These are phyloP conservation scores for Strobilomyces dryophilus DNA, from an alignment of 768 basidiomycete genomes.

Conservation along the genomic window DNA sequence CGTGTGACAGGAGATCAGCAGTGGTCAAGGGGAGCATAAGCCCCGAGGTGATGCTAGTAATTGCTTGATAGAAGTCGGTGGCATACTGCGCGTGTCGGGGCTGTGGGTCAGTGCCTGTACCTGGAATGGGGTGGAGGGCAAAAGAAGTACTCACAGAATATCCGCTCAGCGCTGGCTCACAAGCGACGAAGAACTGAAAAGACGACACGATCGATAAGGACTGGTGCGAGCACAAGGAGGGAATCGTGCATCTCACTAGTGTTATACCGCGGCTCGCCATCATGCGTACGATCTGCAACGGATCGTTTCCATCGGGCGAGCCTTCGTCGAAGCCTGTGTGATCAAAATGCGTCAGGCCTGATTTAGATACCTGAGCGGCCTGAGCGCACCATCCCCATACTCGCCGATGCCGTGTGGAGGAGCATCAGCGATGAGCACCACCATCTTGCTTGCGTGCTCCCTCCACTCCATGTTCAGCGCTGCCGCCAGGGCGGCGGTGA, in stretches of 20 bases:
- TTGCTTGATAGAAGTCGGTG: slow-evolving; percentile 91
- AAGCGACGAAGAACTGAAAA: slow-evolving; percentile 93
- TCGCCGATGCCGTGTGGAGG: slow-evolving; percentile 98
- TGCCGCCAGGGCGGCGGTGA: slow-evolving; percentile 89
- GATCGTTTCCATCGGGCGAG: slow-evolving; percentile 92
- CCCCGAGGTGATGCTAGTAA: slow-evolving; percentile 90
- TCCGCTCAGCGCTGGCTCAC: slow-evolving; percentile 92
- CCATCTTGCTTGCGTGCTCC: slow-evolving; percentile 85
- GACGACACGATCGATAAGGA: slow-evolving; percentile 1
- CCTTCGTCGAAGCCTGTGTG: slow-evolving; percentile 83
- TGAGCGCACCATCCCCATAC: slow-evolving; percentile 81
- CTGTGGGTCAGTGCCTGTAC: slow-evolving; percentile 7
- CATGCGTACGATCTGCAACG: slow-evolving; percentile 74
- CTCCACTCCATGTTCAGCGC: slow-evolving; percentile 91
- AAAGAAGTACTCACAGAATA: slow-evolving; percentile 60
- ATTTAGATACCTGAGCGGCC: not conserved
- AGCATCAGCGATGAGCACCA: slow-evolving; percentile 95
- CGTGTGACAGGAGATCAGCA: slow-evolving; percentile 89
- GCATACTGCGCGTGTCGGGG: slow-evolving; percentile 55
- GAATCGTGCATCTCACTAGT: slow-evolving; percentile 49
- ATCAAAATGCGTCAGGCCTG: slow-evolving; percentile 11
- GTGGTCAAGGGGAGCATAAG: slow-evolving; percentile 96
- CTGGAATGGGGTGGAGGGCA: slow-evolving; percentile 14
- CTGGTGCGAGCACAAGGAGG: not conserved
- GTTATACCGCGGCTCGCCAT: slow-evolving; percentile 94